These are phyloP conservation scores for Tetradesmus obliquus DNA, from an alignment of 139 green algal genomes.

Conservation along the genomic window DNA sequence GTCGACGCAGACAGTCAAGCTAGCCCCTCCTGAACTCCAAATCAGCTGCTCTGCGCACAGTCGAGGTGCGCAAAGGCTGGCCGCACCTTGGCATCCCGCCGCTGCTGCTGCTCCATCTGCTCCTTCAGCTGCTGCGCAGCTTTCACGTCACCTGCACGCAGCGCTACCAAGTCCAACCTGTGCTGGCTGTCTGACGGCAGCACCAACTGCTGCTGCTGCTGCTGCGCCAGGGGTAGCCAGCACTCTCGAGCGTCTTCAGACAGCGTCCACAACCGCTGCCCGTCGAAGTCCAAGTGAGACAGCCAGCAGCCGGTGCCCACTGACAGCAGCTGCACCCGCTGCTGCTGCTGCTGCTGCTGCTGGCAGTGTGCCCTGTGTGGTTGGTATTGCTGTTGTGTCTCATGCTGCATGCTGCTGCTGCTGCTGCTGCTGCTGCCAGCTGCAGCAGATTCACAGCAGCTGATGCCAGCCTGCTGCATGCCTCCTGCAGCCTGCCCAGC, in stretches of 20 bases:
- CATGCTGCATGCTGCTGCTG: background rate
- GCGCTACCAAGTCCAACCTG: background rate
- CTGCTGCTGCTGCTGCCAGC: background rate
- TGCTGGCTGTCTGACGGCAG: conserved; percentile 22
- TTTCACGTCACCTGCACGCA: background rate
- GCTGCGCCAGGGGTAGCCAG: background rate
- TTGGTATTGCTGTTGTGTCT: background rate
- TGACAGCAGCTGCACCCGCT: background rate
- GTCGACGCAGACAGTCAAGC: too few species aligned
- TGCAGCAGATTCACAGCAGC: background rate
- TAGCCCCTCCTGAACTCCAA: too few species aligned
- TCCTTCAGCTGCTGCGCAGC: conserved; percentile 5
- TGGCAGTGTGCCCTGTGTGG: background rate
- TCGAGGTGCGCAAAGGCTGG: conserved; percentile 17
- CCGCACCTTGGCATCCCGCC: conserved; percentile 21
- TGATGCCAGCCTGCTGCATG: too few species aligned
- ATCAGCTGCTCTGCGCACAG: background rate
- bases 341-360: background rate
- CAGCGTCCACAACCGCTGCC: conserved; percentile 4
- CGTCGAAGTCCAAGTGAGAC: background rate
- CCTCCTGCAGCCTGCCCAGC: too few species aligned
- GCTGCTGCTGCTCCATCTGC: conserved; percentile 37
- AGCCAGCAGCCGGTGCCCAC: conserved; percentile 1
- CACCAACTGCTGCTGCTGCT: background rate
- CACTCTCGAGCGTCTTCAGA: background rate